phyloP scores from a whole-genome alignment of 257 asterid species.

The Agastache rugosa region DNA sequence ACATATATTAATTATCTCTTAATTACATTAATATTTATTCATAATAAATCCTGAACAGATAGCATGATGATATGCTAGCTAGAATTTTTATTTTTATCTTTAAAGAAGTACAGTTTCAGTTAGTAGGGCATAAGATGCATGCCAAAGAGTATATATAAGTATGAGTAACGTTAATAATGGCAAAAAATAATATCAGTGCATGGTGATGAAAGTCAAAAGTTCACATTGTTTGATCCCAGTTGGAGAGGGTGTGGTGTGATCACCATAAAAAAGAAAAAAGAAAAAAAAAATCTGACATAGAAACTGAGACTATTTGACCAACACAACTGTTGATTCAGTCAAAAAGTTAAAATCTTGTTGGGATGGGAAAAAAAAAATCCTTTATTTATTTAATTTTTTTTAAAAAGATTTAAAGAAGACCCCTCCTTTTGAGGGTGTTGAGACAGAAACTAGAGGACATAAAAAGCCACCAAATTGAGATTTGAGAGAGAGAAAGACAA shows the following conservation, averaged over 20 bases:
- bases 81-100: too few species aligned
- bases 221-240: slow-evolving; percentile 77
- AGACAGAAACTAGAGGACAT: slow-evolving; percentile 54
- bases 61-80: too few species aligned
- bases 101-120: not conserved
- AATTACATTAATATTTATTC: too few species aligned
- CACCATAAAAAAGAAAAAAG: slow-evolving; percentile 29
- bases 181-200: slow-evolving; percentile 26
- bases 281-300: slow-evolving; percentile 44
- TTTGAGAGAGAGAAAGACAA: slow-evolving; percentile 45
- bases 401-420: not conserved
- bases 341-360: slow-evolving; percentile 42
- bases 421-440: slow-evolving; percentile 62
- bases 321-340: slow-evolving; percentile 48
- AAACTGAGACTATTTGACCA: slow-evolving; percentile 54
- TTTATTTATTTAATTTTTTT: slow-evolving; percentile 12
- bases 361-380: not conserved
- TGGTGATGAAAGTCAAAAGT: slow-evolving; percentile 68
- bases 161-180: slow-evolving; percentile 20
- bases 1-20: too few species aligned
- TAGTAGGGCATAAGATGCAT: not conserved
- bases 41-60: too few species aligned
- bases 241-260: slow-evolving; percentile 53
- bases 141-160: not conserved
- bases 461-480: slow-evolving; percentile 58